Percentiles rank a stretch among this genome's conserved stretches.
Conservation (phyloP, 805 yeast species). For the Candida dendrica region DNA sequence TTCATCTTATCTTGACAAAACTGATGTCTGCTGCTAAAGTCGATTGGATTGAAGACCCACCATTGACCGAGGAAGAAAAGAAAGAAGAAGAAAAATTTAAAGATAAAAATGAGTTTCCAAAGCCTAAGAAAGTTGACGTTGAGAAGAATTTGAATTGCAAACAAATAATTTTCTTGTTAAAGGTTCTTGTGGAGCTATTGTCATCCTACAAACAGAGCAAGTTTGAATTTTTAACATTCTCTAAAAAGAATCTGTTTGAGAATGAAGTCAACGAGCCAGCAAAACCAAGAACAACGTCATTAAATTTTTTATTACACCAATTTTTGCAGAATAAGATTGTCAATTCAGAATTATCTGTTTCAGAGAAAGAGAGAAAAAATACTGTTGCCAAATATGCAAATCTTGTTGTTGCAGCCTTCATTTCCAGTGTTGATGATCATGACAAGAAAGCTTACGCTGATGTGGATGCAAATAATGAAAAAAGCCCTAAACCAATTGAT, state of each 20-base stretch:
- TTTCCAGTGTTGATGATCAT: constrained; percentile 49
- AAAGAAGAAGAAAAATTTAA: constrained; percentile 24
- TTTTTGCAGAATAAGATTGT: constrained; percentile 50
- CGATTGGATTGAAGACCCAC: constrained; percentile 35
- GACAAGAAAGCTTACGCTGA: constrained; percentile 12
- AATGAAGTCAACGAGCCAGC: constrained; percentile 23
- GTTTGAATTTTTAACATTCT: constrained; percentile 72
- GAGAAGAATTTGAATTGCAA: constrained; percentile 51
- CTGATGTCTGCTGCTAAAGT: constrained; percentile 43
- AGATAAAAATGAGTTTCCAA: constrained; percentile 17
- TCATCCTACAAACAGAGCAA: constrained; percentile 77
- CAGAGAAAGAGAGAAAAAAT: constrained; percentile 42
- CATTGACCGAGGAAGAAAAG: constrained; percentile 16
- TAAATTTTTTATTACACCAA: constrained; percentile 73
- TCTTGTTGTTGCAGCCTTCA: constrained; percentile 52
- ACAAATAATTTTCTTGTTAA: constrained; percentile 63
- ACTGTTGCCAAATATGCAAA: constrained; percentile 58
- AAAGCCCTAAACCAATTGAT: constrained; percentile 47
- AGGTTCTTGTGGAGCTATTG: constrained; percentile 60
- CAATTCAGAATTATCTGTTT: constrained; percentile 24
- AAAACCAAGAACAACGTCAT: constrained; percentile 70
- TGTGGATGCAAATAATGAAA: constrained; percentile 14
- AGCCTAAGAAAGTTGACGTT: constrained; percentile 24
- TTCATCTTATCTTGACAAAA: constrained; percentile 57
- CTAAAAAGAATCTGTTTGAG: constrained; percentile 41